These are phyloP conservation scores for Orbilia ellipsospora DNA, from an alignment of 2,329 filamentous ascomycete species.

Conservation along the genomic window DNA sequence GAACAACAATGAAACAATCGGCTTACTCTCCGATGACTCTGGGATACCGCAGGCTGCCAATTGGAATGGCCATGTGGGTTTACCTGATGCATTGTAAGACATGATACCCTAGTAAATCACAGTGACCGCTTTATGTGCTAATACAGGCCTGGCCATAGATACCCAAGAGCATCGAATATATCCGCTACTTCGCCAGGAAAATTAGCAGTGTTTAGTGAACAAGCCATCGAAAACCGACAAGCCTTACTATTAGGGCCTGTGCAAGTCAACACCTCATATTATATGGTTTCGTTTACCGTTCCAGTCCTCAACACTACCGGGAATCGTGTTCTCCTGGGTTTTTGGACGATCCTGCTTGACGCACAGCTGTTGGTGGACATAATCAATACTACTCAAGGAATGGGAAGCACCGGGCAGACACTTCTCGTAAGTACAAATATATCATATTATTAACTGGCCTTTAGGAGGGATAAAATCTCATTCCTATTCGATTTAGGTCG, in stretches of 20 bases:
- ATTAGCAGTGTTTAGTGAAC: conserved; percentile 56
- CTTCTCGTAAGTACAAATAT: conserved; percentile 53
- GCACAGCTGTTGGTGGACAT: conserved; percentile 57
- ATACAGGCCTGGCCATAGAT: conserved; percentile 10
- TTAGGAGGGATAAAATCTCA: conserved; percentile 21
- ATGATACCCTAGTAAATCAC: background rate
- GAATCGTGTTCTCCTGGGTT: conserved; percentile 32
- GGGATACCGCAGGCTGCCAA: conserved; percentile 45
- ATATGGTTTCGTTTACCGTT: conserved; percentile 82
- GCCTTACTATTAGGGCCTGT: conserved; percentile 82
- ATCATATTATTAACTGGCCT: conserved; percentile 38
- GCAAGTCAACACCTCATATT: conserved; percentile 76
- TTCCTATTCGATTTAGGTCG: conserved; percentile 28
- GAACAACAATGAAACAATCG: conserved; percentile 32
- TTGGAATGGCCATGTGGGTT: conserved; percentile 45
- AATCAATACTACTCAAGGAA: conserved; percentile 57
- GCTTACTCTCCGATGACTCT: conserved; percentile 27
- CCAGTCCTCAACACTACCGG: conserved; percentile 76
- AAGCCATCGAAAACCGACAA: conserved; percentile 62
- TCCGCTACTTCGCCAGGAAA: conserved; percentile 31
- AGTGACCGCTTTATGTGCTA: background rate
- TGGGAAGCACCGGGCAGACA: conserved; percentile 58
- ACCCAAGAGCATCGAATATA: conserved; percentile 41
- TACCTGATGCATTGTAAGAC: conserved; percentile 40
- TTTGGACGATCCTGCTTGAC: conserved; percentile 50